Percentiles rank a stretch among this genome's conserved stretches.
phyloP scores from a whole-genome alignment of 805 yeast genomes.

The Candida vaughaniae region DNA sequence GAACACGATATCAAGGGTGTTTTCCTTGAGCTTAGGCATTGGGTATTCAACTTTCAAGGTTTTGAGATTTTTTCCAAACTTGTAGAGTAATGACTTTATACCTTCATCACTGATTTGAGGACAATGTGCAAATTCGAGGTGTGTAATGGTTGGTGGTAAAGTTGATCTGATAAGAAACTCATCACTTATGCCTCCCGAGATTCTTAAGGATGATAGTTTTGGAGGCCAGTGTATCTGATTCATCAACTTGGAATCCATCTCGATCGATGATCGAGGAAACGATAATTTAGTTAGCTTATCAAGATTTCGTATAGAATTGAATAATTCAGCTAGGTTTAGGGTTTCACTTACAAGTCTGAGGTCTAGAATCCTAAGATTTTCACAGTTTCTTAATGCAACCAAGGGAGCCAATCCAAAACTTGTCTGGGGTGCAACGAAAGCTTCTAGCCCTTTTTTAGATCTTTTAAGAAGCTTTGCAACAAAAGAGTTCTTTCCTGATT shows the following conservation, averaged over 20 bases:
- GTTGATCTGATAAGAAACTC: constrained; percentile 65
- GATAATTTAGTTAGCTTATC: constrained; percentile 68
- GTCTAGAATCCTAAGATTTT: constrained; percentile 62
- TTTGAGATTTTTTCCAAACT: constrained; percentile 64
- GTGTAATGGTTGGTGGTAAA: constrained; percentile 73
- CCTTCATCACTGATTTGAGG: constrained; percentile 71
- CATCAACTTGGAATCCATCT: constrained; percentile 50
- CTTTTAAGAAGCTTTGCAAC: constrained; percentile 81
- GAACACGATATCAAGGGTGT: constrained; percentile 72
- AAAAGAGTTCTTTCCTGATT: constrained; percentile 87
- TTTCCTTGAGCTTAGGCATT: constrained; percentile 72
- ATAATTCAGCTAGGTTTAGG: constrained; percentile 76
- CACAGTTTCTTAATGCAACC: constrained; percentile 74
- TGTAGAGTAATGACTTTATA: constrained; percentile 56
- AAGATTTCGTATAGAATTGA: constrained; percentile 66
- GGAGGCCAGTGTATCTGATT: constrained; percentile 73
- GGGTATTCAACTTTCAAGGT: constrained; percentile 77
- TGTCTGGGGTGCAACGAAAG: constrained; percentile 89
- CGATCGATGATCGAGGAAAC: constrained; percentile 85
- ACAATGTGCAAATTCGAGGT: constrained; percentile 82
- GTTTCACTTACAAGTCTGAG: constrained; percentile 87
- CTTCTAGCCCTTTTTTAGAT: constrained; percentile 61
- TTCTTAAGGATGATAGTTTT: constrained; percentile 63
- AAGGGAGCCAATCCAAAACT: constrained; percentile 91
- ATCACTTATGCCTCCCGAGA: constrained; percentile 89